Conservation (phyloP, 2,329 filamentous ascomycete genomes). For the Monilinia polystroma region DNA sequence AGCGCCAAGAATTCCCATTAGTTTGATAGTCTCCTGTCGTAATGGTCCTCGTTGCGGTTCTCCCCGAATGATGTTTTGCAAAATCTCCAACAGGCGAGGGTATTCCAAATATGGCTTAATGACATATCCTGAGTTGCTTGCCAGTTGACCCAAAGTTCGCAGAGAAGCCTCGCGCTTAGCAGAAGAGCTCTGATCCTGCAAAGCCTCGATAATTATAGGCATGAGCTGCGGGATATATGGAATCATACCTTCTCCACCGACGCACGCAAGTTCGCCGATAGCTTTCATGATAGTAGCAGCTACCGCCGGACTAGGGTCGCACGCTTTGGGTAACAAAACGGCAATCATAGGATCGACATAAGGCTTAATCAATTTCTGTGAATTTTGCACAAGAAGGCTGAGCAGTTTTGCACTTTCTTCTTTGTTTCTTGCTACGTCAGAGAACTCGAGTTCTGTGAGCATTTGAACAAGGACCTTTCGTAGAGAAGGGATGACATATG, state of each 20-base stretch:
- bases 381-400: constrained; percentile 88
- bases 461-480: constrained; percentile 95
- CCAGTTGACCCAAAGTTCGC: constrained; percentile 85
- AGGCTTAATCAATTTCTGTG: constrained; percentile 88
- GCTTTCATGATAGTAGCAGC: constrained; percentile 94
- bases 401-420: constrained; percentile 94
- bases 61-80: constrained; percentile 91
- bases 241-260: constrained; percentile 91
- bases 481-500: constrained; percentile 94
- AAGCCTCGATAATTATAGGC: constrained; percentile 88
- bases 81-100: constrained; percentile 84
- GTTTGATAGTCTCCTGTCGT: constrained; percentile 90
- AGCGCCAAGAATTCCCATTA: constrained; percentile 93
- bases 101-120: constrained; percentile 96
- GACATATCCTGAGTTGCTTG: constrained; percentile 96
- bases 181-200: constrained; percentile 91
- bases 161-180: constrained; percentile 88
- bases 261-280: constrained; percentile 88
- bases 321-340: constrained; percentile 89
- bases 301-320: constrained; percentile 80
- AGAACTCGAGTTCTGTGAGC: constrained; percentile 93
- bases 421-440: constrained; percentile 89
- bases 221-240: constrained; percentile 89
- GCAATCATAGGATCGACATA: constrained; percentile 97
- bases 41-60: constrained; percentile 81